phyloP scores from a whole-genome alignment of 768 basidiomycete species.

The Mycena rosella region DNA sequence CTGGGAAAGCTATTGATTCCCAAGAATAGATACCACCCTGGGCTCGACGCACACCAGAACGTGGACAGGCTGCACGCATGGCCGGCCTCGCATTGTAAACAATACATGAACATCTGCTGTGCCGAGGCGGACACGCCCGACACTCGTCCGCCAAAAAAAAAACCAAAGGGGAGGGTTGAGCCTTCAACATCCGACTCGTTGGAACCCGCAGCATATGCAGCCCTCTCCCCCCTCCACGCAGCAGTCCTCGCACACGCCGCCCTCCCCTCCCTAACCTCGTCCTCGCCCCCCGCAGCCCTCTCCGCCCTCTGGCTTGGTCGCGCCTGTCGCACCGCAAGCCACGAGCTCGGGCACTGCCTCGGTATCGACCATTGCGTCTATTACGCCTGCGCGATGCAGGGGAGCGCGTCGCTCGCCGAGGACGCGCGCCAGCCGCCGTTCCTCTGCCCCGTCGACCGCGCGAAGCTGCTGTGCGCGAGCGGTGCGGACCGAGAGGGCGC shows the following conservation, averaged over 20 bases:
- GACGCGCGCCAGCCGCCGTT: slow-evolving; percentile 53
- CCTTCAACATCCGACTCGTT: neutral
- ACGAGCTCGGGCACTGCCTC: slow-evolving; percentile 58
- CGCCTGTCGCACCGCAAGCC: slow-evolving; percentile 51
- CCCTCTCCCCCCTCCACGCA: slow-evolving; percentile 37
- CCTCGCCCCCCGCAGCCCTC: slow-evolving; percentile 35
- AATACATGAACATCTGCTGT: slow-evolving; percentile 42
- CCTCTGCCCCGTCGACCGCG: slow-evolving; percentile 50
- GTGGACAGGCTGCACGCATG: slow-evolving; percentile 51
- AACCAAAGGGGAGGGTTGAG: slow-evolving; percentile 2
- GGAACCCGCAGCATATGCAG: slow-evolving; percentile 5
- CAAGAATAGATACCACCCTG: slow-evolving; percentile 46
- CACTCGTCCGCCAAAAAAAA: slow-evolving; percentile 27
- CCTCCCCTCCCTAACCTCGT: slow-evolving; percentile 28
- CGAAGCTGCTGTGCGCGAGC: slow-evolving; percentile 45
- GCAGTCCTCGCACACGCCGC: slow-evolving; percentile 36
- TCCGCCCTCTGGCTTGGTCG: slow-evolving; percentile 50
- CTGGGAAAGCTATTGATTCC: neutral
- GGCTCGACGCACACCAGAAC: slow-evolving; percentile 44
- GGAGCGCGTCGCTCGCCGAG: slow-evolving; percentile 47
- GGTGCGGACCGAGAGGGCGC: slow-evolving; percentile 37
- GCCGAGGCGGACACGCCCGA: slow-evolving; percentile 6
- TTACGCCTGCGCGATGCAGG: slow-evolving; percentile 55
- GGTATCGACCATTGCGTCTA: slow-evolving; percentile 55
- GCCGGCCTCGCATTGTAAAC: slow-evolving; percentile 52